Evolutionary conservation across 352 stramenopile genomes (phyloP), one percentile per base, ranked within the genome.

Genomic region (Lagenidium giganteum): DNA sequence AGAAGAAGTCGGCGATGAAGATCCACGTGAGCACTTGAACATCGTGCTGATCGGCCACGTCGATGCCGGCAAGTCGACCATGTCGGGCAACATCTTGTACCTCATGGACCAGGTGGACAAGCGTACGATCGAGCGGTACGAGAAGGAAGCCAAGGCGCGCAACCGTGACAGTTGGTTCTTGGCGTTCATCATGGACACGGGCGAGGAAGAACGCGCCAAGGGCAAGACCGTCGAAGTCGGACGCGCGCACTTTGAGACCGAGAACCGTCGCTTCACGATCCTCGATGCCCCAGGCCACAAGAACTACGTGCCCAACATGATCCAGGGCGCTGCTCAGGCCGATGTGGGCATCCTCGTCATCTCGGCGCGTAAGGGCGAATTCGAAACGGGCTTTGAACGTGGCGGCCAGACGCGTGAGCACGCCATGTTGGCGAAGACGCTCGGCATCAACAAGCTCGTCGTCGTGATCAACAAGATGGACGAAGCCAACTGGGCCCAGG

Each of bases 391-490:
- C 41, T 99, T 99, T 56, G 96, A 99, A 51, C 90, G 94, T 45
- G 94, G 93, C 54, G 97, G 97, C 40, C 97, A 99, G 75, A 99
- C 96, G 17, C 79, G 96, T 51, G 97, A 99, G 78, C 97, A 99
- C 71, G 96, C 96, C 13, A 94, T 99, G 79, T 73, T 99, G 14
- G 95, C 95, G 42, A 99, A 99, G 80, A 99, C 97, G 26, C 77
- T 99, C 30, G 97, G 97, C 20, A 97, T 99, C 21, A 95, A 94
- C 43, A 97, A 98, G 72, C 82, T 99, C 27, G 75, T 99, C 47
- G 96, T 99, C 26, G 96, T 97, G 13, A 97, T 99, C 61, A 99
- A 99, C 70, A 99, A 99, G 81, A 99, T 99, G 97, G 97, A 99
- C 70, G 97, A 99, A 44, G 81, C 83, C 14, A 97, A 95, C 18